These are phyloP conservation scores for Candida succiphila DNA, from an alignment of 805 yeast genomes.

Conservation along the genomic window DNA sequence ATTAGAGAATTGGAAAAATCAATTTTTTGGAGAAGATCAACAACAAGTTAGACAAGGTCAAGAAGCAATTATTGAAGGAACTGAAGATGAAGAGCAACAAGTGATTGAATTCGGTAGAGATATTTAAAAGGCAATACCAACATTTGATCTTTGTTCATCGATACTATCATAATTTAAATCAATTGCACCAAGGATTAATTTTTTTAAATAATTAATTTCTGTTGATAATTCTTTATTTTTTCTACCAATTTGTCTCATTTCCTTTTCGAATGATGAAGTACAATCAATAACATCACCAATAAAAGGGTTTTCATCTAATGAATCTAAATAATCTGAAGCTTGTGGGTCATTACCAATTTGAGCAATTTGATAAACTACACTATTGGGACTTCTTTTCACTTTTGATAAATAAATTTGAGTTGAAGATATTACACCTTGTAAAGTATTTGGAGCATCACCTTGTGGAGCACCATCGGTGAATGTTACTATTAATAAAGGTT, in stretches of 20 bases:
- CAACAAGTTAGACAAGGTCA: too few species aligned
- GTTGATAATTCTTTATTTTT: constrained; percentile 12
- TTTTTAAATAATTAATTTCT: constrained; percentile 16
- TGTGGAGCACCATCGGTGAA: constrained; percentile 18
- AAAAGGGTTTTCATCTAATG: constrained; percentile 7
- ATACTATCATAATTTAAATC: constrained; percentile 15
- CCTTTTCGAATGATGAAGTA: constrained; percentile 15
- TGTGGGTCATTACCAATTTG: constrained; percentile 14
- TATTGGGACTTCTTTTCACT: constrained; percentile 6
- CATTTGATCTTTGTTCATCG: constrained; percentile 11
- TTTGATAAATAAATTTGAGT: constrained; percentile 7
- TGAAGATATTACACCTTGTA: constrained; percentile 5
- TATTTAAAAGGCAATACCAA: background rate
- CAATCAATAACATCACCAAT: constrained; percentile 18
- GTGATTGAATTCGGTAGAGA: background rate
- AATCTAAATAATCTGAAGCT: constrained; percentile 13
- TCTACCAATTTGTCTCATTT: constrained; percentile 11
- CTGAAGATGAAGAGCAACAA: background rate
- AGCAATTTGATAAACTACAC: constrained; percentile 15
- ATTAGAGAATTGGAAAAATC: constrained; percentile 12
- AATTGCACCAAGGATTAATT: constrained; percentile 14
- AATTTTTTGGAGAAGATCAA: background rate
- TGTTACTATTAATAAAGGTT: constrained; percentile 11
- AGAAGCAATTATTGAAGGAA: background rate
- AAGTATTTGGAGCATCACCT: constrained; percentile 6